A percentile compares a stretch with the other conserved stretches of the same genome.
Evolutionary conservation across 2,329 filamentous ascomycete genomes (phyloP).

Genomic region (Huntiella omanensis): DNA sequence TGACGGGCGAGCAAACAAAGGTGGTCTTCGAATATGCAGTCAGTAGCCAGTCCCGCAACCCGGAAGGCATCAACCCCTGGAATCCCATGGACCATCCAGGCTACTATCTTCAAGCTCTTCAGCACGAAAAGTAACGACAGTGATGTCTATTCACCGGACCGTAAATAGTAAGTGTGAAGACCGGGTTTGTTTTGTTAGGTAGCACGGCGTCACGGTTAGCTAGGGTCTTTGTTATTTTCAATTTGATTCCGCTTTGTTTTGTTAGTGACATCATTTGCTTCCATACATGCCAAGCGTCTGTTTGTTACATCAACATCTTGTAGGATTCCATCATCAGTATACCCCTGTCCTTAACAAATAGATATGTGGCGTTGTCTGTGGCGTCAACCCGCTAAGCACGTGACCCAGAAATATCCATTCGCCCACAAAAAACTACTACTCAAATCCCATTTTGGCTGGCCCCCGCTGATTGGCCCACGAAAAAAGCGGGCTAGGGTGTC

Average conservation of each 20-base stretch:
- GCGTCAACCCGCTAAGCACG: conserved; percentile 9
- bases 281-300: too few relatives aligned
- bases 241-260: neutral
- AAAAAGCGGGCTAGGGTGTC: conserved; percentile 11
- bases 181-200: neutral
- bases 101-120: conserved; percentile 23
- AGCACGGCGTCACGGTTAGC: neutral
- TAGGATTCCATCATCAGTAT: too few relatives aligned
- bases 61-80: conserved; percentile 40
- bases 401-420: conserved; percentile 6
- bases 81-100: conserved; percentile 37
- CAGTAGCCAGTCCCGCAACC: conserved; percentile 34
- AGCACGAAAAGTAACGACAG: neutral
- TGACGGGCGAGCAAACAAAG: conserved; percentile 27
- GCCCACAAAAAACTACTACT: conserved; percentile 8
- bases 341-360: too few relatives aligned
- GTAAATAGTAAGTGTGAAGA: neutral
- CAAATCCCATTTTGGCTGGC: conserved; percentile 9
- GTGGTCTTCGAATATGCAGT: conserved; percentile 32
- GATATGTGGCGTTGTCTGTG: conserved; percentile 7
- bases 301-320: too few relatives aligned
- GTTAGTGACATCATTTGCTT: too few relatives aligned
- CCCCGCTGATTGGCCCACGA: conserved; percentile 12
- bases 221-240: neutral
- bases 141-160: neutral